phyloP scores from a whole-genome alignment of 1,139 yeast genomes.

The Chernovozyma sophiae-reginae region DNA sequence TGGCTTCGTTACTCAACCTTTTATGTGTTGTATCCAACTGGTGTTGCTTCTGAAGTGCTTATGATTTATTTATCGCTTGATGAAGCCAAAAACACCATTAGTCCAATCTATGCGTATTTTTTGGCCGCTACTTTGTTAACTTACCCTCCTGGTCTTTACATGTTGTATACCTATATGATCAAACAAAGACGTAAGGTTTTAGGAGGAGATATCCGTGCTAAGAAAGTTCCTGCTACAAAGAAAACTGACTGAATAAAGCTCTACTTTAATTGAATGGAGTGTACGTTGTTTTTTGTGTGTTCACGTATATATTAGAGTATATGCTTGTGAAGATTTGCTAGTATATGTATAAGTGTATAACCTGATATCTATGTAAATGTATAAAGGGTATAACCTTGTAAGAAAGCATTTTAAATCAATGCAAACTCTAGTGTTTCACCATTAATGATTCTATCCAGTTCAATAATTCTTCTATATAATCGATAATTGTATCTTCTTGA shows the following conservation, averaged over 20 bases:
- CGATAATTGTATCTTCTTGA: slow-evolving; percentile 31
- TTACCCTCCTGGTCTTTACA: slow-evolving; percentile 84
- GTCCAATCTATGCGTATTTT: slow-evolving; percentile 50
- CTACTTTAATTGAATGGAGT: too few species aligned
- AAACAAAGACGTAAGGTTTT: slow-evolving; percentile 74
- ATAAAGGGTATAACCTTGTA: too few species aligned
- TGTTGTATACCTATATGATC: slow-evolving; percentile 83
- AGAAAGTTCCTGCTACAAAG: slow-evolving; percentile 12
- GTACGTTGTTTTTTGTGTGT: too few species aligned
- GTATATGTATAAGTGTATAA: too few species aligned
- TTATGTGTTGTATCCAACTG: slow-evolving; percentile 80
- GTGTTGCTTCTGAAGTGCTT: slow-evolving; percentile 78
- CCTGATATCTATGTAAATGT: too few species aligned
- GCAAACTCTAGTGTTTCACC: too few species aligned
- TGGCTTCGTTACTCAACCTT: slow-evolving; percentile 83
- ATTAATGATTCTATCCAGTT: slow-evolving; percentile 25
- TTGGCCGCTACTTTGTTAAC: slow-evolving; percentile 56
- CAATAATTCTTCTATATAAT: slow-evolving; percentile 28
- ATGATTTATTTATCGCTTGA: slow-evolving; percentile 67
- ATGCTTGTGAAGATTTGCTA: too few species aligned
- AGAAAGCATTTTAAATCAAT: too few species aligned
- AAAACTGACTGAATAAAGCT: slow-evolving; percentile 17
- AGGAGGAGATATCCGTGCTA: slow-evolving; percentile 24
- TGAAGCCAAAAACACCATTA: slow-evolving; percentile 52
- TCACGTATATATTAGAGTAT: too few species aligned